A percentile compares a stretch with the other conserved stretches of the same genome.
These are phyloP conservation scores for Rhodotorula sp. DNA, from an alignment of 1,284 basidiomycete genomes.

Conservation along the genomic window DNA sequence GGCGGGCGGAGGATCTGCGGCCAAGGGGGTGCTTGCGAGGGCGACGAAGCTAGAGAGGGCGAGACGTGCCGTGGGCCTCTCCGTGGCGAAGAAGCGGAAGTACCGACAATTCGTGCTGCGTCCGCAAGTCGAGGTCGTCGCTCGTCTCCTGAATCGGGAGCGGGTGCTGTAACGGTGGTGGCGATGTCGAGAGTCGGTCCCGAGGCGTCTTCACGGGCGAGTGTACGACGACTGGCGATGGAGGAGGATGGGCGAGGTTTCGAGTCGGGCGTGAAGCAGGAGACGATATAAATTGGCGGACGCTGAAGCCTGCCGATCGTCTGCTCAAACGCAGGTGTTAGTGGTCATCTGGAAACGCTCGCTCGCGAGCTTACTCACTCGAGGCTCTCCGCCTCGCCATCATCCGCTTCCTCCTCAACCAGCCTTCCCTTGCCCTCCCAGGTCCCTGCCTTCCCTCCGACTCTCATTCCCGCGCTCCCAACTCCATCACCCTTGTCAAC, in stretches of 20 bases:
- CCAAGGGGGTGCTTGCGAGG: no score
- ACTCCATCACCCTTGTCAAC: conserved; percentile 60
- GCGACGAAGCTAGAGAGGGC: background rate
- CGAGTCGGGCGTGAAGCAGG: background rate
- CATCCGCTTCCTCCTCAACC: background rate
- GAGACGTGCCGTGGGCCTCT: background rate
- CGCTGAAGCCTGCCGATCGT: background rate
- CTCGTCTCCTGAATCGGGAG: background rate
- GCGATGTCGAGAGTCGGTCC: background rate
- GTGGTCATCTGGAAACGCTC: no score
- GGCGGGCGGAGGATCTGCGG: background rate
- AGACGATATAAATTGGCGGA: no score
- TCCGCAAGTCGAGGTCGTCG: background rate
- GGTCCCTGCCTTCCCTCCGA: conserved; percentile 50
- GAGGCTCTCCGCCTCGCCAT: background rate
- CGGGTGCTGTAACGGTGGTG: background rate
- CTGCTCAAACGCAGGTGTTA: no score
- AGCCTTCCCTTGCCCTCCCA: conserved; percentile 17
- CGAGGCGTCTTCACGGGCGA: conserved; percentile 31
- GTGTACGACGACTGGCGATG: conserved; percentile 28
- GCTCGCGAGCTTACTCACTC: background rate
- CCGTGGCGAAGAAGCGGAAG: no score
- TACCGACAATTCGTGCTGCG: background rate
- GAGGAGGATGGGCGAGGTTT: background rate
- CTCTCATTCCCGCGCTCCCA: conserved; percentile 66